A percentile compares a stretch with the other conserved stretches of the same genome.
Evolutionary conservation across 768 basidiomycete species (phyloP).

Genomic region (Rhizopogon roseolus): DNA sequence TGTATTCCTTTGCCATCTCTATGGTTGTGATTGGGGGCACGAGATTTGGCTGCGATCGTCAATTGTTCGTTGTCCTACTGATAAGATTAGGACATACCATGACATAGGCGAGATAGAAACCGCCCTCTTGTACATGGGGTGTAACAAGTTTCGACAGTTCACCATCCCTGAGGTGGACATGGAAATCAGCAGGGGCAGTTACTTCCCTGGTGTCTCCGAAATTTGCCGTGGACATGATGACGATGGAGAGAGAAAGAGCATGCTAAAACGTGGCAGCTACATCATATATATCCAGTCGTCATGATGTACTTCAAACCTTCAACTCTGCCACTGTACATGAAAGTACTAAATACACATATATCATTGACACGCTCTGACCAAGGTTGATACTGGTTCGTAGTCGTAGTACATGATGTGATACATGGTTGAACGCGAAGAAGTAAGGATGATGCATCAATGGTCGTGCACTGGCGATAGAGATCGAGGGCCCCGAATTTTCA

Average conservation of each 20-base stretch:
- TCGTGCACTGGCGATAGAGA: too few species aligned
- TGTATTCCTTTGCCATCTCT: constrained; percentile 77
- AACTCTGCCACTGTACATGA: too few species aligned
- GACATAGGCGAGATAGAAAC: constrained; percentile 89
- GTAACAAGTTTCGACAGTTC: constrained; percentile 76
- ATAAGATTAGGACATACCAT: constrained; percentile 58
- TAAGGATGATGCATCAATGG: too few species aligned
- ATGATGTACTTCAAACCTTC: too few species aligned
- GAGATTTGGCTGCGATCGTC: constrained; percentile 73
- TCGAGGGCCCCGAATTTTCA: too few species aligned
- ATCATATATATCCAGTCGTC: too few species aligned
- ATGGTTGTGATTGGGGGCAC: constrained; percentile 84
- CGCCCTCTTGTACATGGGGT: constrained; percentile 86
- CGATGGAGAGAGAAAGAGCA: not conserved
- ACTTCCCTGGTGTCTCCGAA: constrained; percentile 10
- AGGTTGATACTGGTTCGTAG: too few species aligned
- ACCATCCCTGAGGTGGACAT: constrained; percentile 94
- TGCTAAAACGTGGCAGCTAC: too few species aligned
- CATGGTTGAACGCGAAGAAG: too few species aligned
- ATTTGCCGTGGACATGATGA: constrained; percentile 20
- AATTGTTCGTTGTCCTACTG: constrained; percentile 9
- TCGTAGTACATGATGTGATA: too few species aligned
- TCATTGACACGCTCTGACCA: too few species aligned
- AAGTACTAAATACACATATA: too few species aligned
- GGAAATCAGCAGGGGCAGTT: constrained; percentile 81